Conservation (phyloP, 352 stramenopile genomes). For the Pythium brassicae region DNA sequence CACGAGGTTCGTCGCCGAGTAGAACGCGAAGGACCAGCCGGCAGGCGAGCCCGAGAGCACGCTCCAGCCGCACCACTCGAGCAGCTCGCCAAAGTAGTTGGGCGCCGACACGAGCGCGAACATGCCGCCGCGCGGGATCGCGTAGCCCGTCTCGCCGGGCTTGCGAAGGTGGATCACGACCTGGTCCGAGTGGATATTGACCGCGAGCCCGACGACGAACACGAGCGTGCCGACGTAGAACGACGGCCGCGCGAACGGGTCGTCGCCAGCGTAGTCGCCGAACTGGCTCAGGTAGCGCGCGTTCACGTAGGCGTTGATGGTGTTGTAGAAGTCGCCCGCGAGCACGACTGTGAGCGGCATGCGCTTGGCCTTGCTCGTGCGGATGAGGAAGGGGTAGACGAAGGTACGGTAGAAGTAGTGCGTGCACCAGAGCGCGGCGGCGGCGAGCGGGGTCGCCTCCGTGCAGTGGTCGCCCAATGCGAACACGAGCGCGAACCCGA, state of each 20-base stretch:
- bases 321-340: conserved; percentile 53
- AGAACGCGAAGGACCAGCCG: conserved; percentile 41
- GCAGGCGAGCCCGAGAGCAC: conserved; percentile 53
- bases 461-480: conserved; percentile 33
- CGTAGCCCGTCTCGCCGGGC: conserved; percentile 50
- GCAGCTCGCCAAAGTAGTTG: conserved; percentile 73
- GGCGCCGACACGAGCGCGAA: conserved; percentile 72
- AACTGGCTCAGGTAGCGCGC: conserved; percentile 58
- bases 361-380: conserved; percentile 35
- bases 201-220: conserved; percentile 43
- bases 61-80: conserved; percentile 70
- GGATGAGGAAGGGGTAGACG: conserved; percentile 72
- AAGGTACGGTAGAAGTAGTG: conserved; percentile 73
- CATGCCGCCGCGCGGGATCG: conserved; percentile 52
- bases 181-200: conserved; percentile 71
- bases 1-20: conserved; percentile 46
- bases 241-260: conserved; percentile 26
- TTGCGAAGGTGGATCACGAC: conserved; percentile 62
- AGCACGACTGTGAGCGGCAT: conserved; percentile 64
- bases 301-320: conserved; percentile 74
- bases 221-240: conserved; percentile 51
- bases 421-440: conserved; percentile 44
- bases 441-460: conserved; percentile 37
- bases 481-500: conserved; percentile 54
- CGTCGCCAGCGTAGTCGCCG: conserved; percentile 42